Base-by-base conservation (phyloP, 2,329 filamentous ascomycete species). In the Epichloe sylvatica region DNA sequence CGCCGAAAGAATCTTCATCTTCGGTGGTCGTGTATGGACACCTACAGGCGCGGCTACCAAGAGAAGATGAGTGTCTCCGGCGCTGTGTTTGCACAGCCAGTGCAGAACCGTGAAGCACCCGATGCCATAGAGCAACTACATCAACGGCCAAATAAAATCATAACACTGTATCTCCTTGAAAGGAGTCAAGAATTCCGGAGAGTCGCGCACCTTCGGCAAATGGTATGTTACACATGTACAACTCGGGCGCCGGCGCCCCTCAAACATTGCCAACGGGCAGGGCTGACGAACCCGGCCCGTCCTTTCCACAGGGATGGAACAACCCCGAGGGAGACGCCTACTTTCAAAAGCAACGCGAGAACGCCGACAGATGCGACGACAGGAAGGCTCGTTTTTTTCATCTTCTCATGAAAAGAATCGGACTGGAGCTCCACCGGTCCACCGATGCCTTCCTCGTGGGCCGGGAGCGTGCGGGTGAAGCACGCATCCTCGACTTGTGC, bases 401-500 rank as follows among this genome's bases (percentile, higher is more conserved):
- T 55, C 47, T 50, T 0, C 59, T 74, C 59, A 76, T 74, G 71
- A 43, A 13, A 34, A 48, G 25, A 21, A 72, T 77, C 36, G 71
- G 59, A 2, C 15, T 59, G 2, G 67, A 75, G 45, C 57, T 78
- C 21, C 55, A 76, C 7, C 8, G 36, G 0, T 47, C 48, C 0
- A 69, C 65, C 1, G 47, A 51, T 2, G 65, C 61, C 13, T 60
- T 73, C n/a, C 51, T 44, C 11, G 51, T 67, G 13, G 19, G 2
- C 4, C 2, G 33, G 11, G 5, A 40, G n/a, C 19, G 15, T 4
- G 25, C 45, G 2, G 15, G 23, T 4, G 7, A 30, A 15, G 11
- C 5, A 3, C 48, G 46, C 3, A 64, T 79, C 19, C 68, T 81
- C 1, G 76, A 80, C 53, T 64, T 77, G 52, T 77, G 76, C 58